A percentile compares a stretch with the other conserved stretches of the same genome.
Evolutionary conservation across 805 yeast species (phyloP).

Genomic region (Metschnikowia koreensis): DNA sequence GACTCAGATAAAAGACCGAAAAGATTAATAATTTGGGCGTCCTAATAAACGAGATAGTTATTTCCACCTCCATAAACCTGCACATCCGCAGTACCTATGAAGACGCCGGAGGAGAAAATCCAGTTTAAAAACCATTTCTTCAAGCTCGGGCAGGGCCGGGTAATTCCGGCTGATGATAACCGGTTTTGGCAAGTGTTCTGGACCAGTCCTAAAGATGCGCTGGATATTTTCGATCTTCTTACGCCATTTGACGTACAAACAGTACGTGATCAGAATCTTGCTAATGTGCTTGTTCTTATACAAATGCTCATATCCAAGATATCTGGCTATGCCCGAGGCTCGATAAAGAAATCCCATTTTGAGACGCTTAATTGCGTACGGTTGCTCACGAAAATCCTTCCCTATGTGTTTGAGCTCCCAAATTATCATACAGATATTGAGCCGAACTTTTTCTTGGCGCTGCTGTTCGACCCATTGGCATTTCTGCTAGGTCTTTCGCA

Average conservation of each 20-base stretch:
- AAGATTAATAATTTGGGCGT: too few relatives aligned
- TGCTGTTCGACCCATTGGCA: constrained; percentile 42
- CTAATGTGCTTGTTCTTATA: constrained; percentile 57
- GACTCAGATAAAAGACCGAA: neutral
- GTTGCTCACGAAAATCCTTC: constrained; percentile 61
- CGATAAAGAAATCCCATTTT: constrained; percentile 18
- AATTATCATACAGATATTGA: constrained; percentile 25
- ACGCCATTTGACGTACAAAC: constrained; percentile 56
- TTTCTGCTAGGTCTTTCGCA: neutral
- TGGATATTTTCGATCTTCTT: constrained; percentile 58
- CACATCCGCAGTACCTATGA: constrained; percentile 46
- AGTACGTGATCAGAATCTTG: constrained; percentile 55
- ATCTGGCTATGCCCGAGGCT: constrained; percentile 18
- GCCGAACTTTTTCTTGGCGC: constrained; percentile 29
- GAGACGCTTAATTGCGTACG: constrained; percentile 61
- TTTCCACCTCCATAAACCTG: too few relatives aligned
- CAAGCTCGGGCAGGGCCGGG: constrained; percentile 49
- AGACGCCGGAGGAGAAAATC: constrained; percentile 67
- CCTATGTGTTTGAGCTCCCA: constrained; percentile 60
- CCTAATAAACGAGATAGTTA: too few relatives aligned
- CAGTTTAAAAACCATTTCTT: constrained; percentile 60
- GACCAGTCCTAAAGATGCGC: constrained; percentile 44
- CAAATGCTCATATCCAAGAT: constrained; percentile 25
- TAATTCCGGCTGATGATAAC: constrained; percentile 25
- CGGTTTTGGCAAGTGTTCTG: constrained; percentile 34